Base-by-base conservation (phyloP, 2,329 filamentous ascomycete species). In the Simplicillium sp. region DNA sequence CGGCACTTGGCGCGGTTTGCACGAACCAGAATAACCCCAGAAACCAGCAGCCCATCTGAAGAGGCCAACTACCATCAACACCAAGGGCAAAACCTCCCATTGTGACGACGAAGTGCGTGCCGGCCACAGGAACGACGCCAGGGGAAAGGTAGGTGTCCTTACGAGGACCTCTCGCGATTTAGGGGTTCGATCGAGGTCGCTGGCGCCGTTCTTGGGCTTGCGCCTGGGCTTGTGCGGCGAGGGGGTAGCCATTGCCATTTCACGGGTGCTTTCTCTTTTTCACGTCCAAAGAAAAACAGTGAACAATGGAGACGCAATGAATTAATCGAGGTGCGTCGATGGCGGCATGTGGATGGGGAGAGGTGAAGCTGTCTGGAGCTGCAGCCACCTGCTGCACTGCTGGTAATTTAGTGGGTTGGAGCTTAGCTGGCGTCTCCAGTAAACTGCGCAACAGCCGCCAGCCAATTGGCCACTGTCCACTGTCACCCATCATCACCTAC, bases 111-210 rank as follows among this genome's bases (percentile, higher is more conserved):
- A 84, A 39, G 82, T 82, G 48, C 89, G 82, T 16, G 88, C 85
- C 38, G 89, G 88, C 87, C 90, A 95, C 38, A 98, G 75, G 56
- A 98, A 90, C n/a, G 89, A 82, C 2, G 87, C 88, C 16, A 98
- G 74, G 33, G 92, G 90, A 56, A 96, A 97, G 4, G 86, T 78
- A 28, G 90, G 90, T 34, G 68, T 63, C 38, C 71, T 68, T 39
- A 73, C 60, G 41, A 74, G 61, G 38, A 66, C 57, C 47, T 75
- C 72, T 13, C 13, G 12, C 13, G 13, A 15, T 39, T 52, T 41
- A 25, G 53, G 56, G 32, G 46, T 25, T 20, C 49, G 51, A 34
- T 41, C 28, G 7, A 39, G 49, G 50, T 65, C 61, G 46, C 65
- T 62, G 52, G 57, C 57, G 40, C 56, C 60, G 46, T 62, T 60